Conservation (phyloP, 163 green algal species). For the Scenedesmus sp. region DNA sequence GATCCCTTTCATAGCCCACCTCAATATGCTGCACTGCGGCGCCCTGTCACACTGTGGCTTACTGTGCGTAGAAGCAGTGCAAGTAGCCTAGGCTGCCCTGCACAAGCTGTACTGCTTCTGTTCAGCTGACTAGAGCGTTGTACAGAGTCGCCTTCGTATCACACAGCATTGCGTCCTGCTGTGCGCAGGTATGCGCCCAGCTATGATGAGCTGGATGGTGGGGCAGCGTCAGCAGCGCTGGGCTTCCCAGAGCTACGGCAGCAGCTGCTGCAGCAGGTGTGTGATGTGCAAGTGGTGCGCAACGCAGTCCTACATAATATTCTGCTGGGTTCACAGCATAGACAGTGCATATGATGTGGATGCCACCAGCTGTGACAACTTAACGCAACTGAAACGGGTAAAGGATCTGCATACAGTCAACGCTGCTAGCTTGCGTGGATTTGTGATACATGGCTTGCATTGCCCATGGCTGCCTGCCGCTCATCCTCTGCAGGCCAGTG, state of each 20-base stretch:
- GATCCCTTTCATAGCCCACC: too few relatives aligned
- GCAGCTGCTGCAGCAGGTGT: constrained; percentile 67
- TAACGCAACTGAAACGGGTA: too few relatives aligned
- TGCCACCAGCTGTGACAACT: too few relatives aligned
- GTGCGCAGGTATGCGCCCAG: constrained; percentile 60
- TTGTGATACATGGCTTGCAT: not conserved
- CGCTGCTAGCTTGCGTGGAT: too few relatives aligned
- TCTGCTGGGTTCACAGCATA: too few relatives aligned
- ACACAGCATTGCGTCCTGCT: not conserved
- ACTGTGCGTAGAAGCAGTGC: not conserved
- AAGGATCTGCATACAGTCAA: not conserved
- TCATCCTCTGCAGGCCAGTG: constrained; percentile 59
- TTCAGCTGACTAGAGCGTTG: not conserved
- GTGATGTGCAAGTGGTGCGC: not conserved
- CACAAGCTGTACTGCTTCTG: not conserved
- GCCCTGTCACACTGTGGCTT: too few relatives aligned
- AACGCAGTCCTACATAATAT: not conserved
- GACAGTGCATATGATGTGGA: too few relatives aligned
- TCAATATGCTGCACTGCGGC: too few relatives aligned
- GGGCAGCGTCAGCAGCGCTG: constrained; percentile 66
- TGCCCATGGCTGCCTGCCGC: not conserved
- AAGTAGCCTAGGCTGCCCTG: not conserved
- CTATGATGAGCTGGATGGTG: constrained; percentile 85
- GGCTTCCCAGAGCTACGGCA: constrained; percentile 76
- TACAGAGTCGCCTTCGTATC: too few relatives aligned